phyloP scores from a whole-genome alignment of 495 filamentous ascomycete species.

The Aspergillus conjunctus region DNA sequence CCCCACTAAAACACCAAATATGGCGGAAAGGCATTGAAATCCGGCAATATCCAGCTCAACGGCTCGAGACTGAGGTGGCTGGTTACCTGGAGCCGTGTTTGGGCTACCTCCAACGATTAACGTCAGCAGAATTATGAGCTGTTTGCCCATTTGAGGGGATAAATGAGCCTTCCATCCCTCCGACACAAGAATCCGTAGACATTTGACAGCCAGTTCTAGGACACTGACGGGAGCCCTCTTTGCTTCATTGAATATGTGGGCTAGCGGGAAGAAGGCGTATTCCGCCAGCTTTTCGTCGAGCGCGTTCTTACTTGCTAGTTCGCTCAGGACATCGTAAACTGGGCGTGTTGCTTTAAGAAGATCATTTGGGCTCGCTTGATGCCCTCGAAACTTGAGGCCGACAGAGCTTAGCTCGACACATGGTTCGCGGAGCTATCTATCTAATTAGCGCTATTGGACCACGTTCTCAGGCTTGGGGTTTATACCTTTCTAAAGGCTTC shows the following conservation, averaged over 20 bases:
- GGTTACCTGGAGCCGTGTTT: constrained; percentile 40
- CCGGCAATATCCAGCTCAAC: constrained; percentile 70
- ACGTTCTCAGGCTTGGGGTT: not conserved
- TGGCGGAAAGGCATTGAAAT: constrained; percentile 56
- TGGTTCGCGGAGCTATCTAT: constrained; percentile 64
- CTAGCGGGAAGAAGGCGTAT: constrained; percentile 92
- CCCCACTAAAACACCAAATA: constrained; percentile 50
- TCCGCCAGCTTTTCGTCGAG: constrained; percentile 85
- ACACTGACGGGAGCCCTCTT: constrained; percentile 70
- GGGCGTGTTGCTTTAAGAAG: constrained; percentile 55
- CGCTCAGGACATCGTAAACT: constrained; percentile 54
- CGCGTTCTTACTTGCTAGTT: constrained; percentile 51
- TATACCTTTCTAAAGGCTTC: constrained; percentile 46
- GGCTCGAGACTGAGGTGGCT: constrained; percentile 48
- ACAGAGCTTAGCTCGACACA: constrained; percentile 80
- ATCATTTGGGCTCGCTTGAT: constrained; percentile 54
- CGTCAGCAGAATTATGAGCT: constrained; percentile 82
- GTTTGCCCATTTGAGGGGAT: constrained; percentile 69
- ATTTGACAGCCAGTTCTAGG: constrained; percentile 73
- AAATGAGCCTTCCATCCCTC: constrained; percentile 76
- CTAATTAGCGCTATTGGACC: constrained; percentile 23
- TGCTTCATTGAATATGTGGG: constrained; percentile 78
- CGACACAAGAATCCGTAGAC: constrained; percentile 68
- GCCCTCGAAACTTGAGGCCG: constrained; percentile 61
- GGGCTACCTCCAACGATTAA: constrained; percentile 75